Evolutionary conservation across 2,329 filamentous ascomycete genomes (phyloP).

Genomic region (Neopestalotiopsis clavispora): DNA sequence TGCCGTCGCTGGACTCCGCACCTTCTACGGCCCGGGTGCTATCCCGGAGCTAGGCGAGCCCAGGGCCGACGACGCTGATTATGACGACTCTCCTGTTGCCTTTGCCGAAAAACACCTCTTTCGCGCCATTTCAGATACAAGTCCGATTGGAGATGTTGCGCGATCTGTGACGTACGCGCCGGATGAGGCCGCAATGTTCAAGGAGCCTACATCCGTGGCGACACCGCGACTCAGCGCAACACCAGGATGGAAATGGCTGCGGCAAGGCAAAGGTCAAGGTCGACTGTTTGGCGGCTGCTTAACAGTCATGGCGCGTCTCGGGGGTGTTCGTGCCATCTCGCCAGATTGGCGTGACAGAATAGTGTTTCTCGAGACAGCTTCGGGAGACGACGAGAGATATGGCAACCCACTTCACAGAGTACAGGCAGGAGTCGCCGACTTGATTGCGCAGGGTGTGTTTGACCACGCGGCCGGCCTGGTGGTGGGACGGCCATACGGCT

Average conservation of each 20-base stretch:
- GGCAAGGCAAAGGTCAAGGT: conserved; percentile 42
- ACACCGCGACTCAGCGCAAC: conserved; percentile 34
- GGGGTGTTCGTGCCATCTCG: conserved; percentile 37
- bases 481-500: conserved; percentile 46
- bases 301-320: conserved; percentile 43
- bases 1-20: conserved; percentile 42
- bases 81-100: conserved; percentile 32
- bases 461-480: conserved; percentile 46
- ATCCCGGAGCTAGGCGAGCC: conserved; percentile 44
- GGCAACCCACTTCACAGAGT: conserved; percentile 36
- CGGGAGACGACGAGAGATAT: conserved; percentile 32
- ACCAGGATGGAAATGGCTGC: conserved; percentile 42
- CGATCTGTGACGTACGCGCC: conserved; percentile 39
- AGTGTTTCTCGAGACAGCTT: conserved; percentile 47
- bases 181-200: conserved; percentile 25
- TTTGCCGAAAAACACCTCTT: conserved; percentile 39
- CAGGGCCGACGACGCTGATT: conserved; percentile 27
- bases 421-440: conserved; percentile 42
- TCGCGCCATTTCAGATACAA: conserved; percentile 30
- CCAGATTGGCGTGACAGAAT: conserved; percentile 44
- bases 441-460: conserved; percentile 47
- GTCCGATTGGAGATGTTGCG: conserved; percentile 36
- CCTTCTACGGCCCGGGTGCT: conserved; percentile 47
- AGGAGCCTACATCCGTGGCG: conserved; percentile 28
- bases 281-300: conserved; percentile 49